Evolutionary conservation across 257 asterid species (phyloP).

Genomic region (Rauvolfia tetraphylla): DNA sequence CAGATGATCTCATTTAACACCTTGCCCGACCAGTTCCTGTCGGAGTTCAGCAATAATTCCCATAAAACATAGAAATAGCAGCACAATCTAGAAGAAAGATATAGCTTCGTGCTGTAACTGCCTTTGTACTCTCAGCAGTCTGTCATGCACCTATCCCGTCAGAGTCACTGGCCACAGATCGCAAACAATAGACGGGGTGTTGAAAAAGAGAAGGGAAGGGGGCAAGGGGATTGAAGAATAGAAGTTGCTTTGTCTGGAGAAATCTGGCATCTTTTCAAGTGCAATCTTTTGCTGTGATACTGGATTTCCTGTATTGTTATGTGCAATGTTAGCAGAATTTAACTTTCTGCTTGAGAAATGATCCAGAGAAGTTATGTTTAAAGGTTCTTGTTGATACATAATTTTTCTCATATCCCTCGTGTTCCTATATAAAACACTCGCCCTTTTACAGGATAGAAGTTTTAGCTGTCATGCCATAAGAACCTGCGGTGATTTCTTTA

Average conservation of each 20-base stretch:
- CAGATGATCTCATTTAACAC: not conserved
- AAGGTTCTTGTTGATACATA: not conserved
- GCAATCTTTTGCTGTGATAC: not conserved
- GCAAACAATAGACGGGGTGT: not conserved
- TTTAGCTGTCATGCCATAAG: conserved; percentile 1
- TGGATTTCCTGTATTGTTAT: not conserved
- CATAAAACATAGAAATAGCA: not conserved
- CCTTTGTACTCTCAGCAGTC: not conserved
- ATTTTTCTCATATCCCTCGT: not conserved
- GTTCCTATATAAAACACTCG: not conserved
- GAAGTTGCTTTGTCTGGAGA: not conserved
- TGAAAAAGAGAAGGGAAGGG: not conserved
- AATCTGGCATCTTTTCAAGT: not conserved
- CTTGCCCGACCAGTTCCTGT: not conserved
- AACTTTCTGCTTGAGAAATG: not conserved
- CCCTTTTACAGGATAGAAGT: not conserved
- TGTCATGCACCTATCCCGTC: not conserved
- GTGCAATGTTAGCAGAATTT: not conserved
- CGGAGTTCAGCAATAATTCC: not conserved
- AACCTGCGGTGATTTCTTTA: not conserved
- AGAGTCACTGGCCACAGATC: not conserved
- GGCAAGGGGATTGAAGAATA: not conserved
- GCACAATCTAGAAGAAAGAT: not conserved
- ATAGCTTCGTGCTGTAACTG: not conserved
- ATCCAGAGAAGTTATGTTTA: not conserved